Evolutionary conservation across 768 basidiomycete species (phyloP).

Genomic region (Cystobasidium ongulense): DNA sequence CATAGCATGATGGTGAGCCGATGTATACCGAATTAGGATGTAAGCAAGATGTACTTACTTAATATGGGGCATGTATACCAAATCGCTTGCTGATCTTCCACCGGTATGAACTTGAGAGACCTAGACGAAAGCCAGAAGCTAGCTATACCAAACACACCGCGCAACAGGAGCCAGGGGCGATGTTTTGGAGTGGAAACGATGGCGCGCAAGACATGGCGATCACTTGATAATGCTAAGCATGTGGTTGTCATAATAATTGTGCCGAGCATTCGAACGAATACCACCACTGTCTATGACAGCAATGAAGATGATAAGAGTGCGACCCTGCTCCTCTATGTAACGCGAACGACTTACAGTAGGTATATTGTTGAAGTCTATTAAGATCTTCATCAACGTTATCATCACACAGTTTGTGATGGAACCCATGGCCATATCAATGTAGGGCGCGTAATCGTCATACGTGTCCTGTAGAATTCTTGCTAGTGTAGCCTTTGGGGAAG

Average conservation of each 20-base stretch:
- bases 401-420: neutral
- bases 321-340: neutral
- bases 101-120: neutral
- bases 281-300: neutral
- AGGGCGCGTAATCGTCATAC: neutral
- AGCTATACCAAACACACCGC: neutral
- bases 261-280: neutral
- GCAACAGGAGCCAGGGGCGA: neutral
- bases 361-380: neutral
- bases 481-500: neutral
- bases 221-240: no score
- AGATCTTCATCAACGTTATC: neutral
- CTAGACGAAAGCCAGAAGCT: neutral
- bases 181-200: no score
- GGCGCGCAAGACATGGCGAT: no score
- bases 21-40: neutral
- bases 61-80: neutral
- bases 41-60: neutral
- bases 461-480: neutral
- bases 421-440: neutral
- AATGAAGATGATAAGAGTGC: neutral
- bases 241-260: neutral
- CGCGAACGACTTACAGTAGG: neutral
- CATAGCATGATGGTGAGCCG: neutral
- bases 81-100: neutral